Percentiles rank a stretch among this genome's conserved stretches.
Evolutionary conservation across 2,329 filamentous ascomycete genomes (phyloP).

Genomic region (Ilyonectria mors-panacis): DNA sequence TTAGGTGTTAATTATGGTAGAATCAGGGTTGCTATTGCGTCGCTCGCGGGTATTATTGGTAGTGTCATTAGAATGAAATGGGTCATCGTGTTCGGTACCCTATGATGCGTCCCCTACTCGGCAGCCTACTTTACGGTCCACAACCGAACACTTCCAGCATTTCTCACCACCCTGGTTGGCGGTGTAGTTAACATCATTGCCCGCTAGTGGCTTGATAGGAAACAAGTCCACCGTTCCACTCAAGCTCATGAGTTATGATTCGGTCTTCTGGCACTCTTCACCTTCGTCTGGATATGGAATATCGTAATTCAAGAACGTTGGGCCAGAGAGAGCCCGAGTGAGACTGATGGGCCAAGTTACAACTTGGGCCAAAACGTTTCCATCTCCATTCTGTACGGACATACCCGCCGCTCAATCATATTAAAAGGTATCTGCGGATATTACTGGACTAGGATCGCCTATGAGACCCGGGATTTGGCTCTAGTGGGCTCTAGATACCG

Average conservation of each 20-base stretch:
- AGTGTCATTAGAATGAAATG: constrained; percentile 15
- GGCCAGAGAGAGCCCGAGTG: constrained; percentile 8
- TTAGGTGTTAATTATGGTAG: not conserved
- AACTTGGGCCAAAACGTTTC: constrained; percentile 10
- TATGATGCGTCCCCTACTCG: constrained; percentile 18
- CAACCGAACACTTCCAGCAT: not conserved
- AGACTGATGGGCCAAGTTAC: constrained; percentile 11
- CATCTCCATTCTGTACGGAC: constrained; percentile 8
- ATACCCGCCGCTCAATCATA: not conserved
- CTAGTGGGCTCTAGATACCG: constrained; percentile 8
- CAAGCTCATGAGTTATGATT: not conserved
- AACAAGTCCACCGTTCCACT: not conserved
- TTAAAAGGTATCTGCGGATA: not conserved
- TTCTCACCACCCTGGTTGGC: not conserved
- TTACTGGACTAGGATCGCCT: not conserved
- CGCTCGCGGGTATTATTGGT: constrained; percentile 7
- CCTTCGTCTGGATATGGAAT: constrained; percentile 10
- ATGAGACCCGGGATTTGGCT: constrained; percentile 8
- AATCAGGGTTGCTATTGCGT: not conserved
- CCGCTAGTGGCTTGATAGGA: not conserved
- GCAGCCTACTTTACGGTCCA: constrained; percentile 17
- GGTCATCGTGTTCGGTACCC: constrained; percentile 14
- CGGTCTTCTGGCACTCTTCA: not conserved
- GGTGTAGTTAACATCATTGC: not conserved
- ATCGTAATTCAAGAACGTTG: constrained; percentile 16